A percentile compares a stretch with the other conserved stretches of the same genome.
phyloP scores from a whole-genome alignment of 2,329 filamentous ascomycete species.

The Hypomyces rosellus region DNA sequence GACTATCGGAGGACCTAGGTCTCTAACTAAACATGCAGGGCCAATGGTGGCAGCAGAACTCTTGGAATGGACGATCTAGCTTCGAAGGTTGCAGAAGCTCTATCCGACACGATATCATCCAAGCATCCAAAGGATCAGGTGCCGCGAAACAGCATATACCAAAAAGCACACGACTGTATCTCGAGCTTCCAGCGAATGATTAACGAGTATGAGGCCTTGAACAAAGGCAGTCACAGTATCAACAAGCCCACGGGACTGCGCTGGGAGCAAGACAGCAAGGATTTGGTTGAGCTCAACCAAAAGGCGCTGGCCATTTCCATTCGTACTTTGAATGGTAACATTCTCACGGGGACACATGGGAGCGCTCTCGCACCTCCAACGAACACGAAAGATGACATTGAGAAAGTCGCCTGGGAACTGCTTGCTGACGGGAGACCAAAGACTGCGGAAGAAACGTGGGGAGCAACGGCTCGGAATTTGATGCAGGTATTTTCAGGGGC shows the following conservation, averaged over 20 bases:
- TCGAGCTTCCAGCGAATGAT: constrained; percentile 16
- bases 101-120: not conserved
- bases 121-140: too few species aligned
- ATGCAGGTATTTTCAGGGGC: constrained; percentile 21
- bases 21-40: not conserved
- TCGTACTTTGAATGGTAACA: constrained; percentile 18
- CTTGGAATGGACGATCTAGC: not conserved
- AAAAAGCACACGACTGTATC: constrained; percentile 7
- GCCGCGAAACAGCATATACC: not conserved
- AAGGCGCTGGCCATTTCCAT: constrained; percentile 19
- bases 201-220: constrained; percentile 19
- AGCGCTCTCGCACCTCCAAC: constrained; percentile 3
- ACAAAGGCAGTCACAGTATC: constrained; percentile 13
- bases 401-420: constrained; percentile 29
- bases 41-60: not conserved
- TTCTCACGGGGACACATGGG: constrained; percentile 15
- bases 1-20: not conserved
- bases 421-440: constrained; percentile 21
- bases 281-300: constrained; percentile 24
- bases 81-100: not conserved
- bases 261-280: constrained; percentile 28
- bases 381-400: constrained; percentile 19
- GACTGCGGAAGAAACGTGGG: constrained; percentile 25
- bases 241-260: constrained; percentile 22
- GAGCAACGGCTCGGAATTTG: constrained; percentile 21